Evolutionary conservation across 148 eudicot genomes (phyloP).

Genomic region (Rhododendron mucronatum): DNA sequence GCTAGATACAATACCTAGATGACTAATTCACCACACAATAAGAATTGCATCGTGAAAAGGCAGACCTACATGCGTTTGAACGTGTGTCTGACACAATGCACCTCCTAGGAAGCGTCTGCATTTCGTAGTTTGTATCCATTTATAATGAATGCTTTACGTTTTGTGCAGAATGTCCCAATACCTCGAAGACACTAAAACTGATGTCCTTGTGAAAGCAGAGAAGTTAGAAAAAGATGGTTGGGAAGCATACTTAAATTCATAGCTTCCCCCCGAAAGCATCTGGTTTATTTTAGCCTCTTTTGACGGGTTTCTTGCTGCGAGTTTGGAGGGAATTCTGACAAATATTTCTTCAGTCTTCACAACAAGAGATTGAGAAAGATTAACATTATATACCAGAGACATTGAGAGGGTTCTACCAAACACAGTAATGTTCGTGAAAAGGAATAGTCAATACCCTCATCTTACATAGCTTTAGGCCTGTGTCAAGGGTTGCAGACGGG

Average conservation of each 20-base stretch:
- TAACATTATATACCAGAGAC: too few species aligned
- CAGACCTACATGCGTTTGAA: background rate
- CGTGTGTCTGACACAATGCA: background rate
- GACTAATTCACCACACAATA: background rate
- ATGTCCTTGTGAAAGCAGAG: slow-evolving; percentile 6
- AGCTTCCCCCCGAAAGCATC: background rate
- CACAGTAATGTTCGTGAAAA: too few species aligned
- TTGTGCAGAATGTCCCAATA: slow-evolving; percentile 8
- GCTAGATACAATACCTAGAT: background rate
- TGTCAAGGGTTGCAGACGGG: background rate
- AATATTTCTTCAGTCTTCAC: background rate
- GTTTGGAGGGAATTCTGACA: background rate
- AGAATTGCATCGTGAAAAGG: background rate
- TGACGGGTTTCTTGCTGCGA: background rate
- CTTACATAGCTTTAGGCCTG: background rate
- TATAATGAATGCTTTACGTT: background rate
- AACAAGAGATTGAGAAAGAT: too few species aligned
- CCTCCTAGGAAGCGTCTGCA: background rate
- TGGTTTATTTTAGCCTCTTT: background rate
- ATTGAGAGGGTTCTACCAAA: too few species aligned
- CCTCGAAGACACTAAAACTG: background rate
- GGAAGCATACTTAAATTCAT: background rate
- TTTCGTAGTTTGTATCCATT: background rate
- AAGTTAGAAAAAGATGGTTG: slow-evolving; percentile 4
- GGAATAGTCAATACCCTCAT: background rate